Base-by-base conservation (phyloP, 768 basidiomycete genomes). In the Mycena indigotica region DNA sequence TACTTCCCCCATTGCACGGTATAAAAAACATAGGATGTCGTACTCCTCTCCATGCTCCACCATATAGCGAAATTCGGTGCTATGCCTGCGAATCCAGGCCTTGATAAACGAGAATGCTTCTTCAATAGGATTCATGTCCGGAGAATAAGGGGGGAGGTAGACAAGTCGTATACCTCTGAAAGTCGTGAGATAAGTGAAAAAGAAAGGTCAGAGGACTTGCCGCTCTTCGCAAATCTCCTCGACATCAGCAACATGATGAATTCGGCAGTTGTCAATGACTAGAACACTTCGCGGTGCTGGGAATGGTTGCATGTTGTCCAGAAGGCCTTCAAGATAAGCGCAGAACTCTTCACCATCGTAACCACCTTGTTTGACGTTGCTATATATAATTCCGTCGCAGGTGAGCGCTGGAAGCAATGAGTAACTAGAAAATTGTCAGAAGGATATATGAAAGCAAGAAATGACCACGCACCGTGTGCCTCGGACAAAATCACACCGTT, bases 91-190 rank as follows among this genome's bases (percentile, higher is more conserved):
- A 16, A 69, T 59, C 54, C 60, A 69, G 12, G 62, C 30, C 56
- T 71, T 71, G 50, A 70, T 61, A 23, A n/a, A 58, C 13, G 59
- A 60, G 48, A 72, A 72, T 19, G 56, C 41, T 52, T 70, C 58
- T 52, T 72, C 70, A 53, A 72, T 72, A 4, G 67, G 70, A 56
- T 69, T 72, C 52, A 65, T 60, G 56, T 72, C 67, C 0, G 70
- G 70, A 17, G 64, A 70, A 50, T 70, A 72, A n/a, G 70, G 65
- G 6, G 69, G 69, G 3, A 69, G 61, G 48, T 68, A 69, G 8
- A 63, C 21, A 3, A 69, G 58, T 21, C 54, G 55, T 10, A 61
- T 64, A 48, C 62, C 69, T 57, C 23, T 21, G 26, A 45, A 45
- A 21, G 41, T 45, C 41, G 21, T 21, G 12, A 25, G 12, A 32